Percentiles rank a stretch among this genome's conserved stretches.
These are phyloP conservation scores for Luzula sylvatica DNA, from an alignment of 176 grass and related monocot genomes.

Conservation along the genomic window DNA sequence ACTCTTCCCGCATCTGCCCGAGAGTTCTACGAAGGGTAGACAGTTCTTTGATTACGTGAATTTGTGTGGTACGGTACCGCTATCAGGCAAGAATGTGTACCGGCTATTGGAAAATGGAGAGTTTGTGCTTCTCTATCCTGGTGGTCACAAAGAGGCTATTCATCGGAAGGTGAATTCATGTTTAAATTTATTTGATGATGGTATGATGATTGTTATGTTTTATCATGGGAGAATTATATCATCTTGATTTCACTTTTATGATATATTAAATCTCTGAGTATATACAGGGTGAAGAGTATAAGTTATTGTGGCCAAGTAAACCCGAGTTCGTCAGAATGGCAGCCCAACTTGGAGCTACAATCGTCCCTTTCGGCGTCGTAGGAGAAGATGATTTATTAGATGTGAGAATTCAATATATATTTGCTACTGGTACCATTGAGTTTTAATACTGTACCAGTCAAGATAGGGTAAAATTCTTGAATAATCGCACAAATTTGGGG, in stretches of 20 bases:
- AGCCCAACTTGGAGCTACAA: constrained; percentile 46
- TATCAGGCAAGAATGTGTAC: constrained; percentile 33
- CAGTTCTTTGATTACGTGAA: constrained; percentile 59
- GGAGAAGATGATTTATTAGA: constrained; percentile 54
- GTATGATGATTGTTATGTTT: no score
- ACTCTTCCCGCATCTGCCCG: constrained; percentile 32
- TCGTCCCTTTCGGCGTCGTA: constrained; percentile 55
- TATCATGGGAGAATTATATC: no score
- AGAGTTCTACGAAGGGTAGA: constrained; percentile 31
- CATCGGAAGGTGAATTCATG: constrained; percentile 39
- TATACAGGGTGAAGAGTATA: constrained; percentile 52
- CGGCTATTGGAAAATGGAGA: constrained; percentile 37
- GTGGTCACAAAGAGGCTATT: constrained; percentile 49
- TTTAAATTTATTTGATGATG: no score
- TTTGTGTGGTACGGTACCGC: constrained; percentile 50
- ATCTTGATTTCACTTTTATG: no score
- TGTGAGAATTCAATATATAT: constrained; percentile 16
- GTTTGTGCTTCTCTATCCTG: constrained; percentile 63
- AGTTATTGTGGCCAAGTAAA: constrained; percentile 38
- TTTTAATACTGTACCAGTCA: not conserved
- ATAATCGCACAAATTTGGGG: not conserved
- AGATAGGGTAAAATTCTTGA: not conserved
- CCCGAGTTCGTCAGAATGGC: constrained; percentile 59
- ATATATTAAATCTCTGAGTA: no score
- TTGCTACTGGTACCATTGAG: not conserved